phyloP scores from a whole-genome alignment of 495 filamentous ascomycete species.

The Aspergillus wentii region DNA sequence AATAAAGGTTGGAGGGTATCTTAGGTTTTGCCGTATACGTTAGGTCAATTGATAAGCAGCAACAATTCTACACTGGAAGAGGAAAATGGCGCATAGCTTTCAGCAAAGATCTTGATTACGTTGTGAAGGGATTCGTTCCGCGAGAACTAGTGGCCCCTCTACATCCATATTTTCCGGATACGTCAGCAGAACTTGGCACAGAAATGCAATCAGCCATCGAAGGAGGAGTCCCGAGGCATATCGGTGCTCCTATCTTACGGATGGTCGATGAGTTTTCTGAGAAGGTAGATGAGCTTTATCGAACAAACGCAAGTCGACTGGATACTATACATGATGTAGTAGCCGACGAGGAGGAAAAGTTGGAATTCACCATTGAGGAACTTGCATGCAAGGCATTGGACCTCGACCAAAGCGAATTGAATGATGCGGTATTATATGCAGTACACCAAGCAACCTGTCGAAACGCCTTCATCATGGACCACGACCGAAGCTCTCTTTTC shows the following conservation, averaged over 20 bases:
- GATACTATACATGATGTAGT: constrained; percentile 45
- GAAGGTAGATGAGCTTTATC: constrained; percentile 28
- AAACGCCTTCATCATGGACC: constrained; percentile 35
- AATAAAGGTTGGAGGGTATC: constrained; percentile 21
- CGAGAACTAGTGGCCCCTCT: constrained; percentile 53
- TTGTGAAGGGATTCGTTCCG: constrained; percentile 59
- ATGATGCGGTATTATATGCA: constrained; percentile 56
- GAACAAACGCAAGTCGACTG: constrained; percentile 43
- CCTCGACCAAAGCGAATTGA: constrained; percentile 36
- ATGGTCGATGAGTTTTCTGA: constrained; percentile 28
- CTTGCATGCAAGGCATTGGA: constrained; percentile 52
- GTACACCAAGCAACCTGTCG: constrained; percentile 56
- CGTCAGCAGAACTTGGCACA: constrained; percentile 26
- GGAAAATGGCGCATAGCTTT: constrained; percentile 67
- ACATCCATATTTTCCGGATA: constrained; percentile 56
- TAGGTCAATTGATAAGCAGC: constrained; percentile 52
- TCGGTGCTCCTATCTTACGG: constrained; percentile 28
- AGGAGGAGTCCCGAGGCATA: constrained; percentile 38
- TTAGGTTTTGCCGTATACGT: constrained; percentile 65
- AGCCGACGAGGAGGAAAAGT: constrained; percentile 38
- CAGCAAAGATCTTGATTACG: constrained; percentile 47
- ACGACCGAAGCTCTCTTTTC: constrained; percentile 43
- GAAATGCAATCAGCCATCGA: constrained; percentile 39
- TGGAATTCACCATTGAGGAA: constrained; percentile 56
- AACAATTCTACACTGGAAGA: constrained; percentile 67